phyloP scores from a whole-genome alignment of 2,329 filamentous ascomycete species.

The Claviceps humidiphila region DNA sequence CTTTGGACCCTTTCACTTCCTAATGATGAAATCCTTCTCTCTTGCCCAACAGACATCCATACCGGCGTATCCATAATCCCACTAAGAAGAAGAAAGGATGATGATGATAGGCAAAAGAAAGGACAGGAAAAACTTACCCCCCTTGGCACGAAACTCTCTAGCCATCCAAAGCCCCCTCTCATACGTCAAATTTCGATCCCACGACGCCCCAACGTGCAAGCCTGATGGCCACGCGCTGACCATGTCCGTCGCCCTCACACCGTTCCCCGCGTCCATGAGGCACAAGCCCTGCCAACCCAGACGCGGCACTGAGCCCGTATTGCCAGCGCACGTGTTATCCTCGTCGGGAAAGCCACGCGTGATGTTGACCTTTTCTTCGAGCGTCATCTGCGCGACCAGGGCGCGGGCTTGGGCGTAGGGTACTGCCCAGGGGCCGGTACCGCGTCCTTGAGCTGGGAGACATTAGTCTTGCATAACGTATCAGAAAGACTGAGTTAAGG shows the following conservation, averaged over 20 bases:
- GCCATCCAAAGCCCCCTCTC: slow-evolving; percentile 39
- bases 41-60: too few species aligned
- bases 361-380: slow-evolving; percentile 49
- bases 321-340: slow-evolving; percentile 35
- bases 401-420: slow-evolving; percentile 44
- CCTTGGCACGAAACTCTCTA: slow-evolving; percentile 41
- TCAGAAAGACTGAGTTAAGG: too few species aligned
- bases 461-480: too few species aligned
- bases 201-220: slow-evolving; percentile 34
- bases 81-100: neutral
- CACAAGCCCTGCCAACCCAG: slow-evolving; percentile 34
- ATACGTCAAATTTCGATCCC: slow-evolving; percentile 41
- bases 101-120: neutral
- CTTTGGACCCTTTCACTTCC: too few species aligned
- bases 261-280: slow-evolving; percentile 36
- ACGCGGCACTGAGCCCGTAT: slow-evolving; percentile 31
- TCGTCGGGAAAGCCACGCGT: slow-evolving; percentile 37
- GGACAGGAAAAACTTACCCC: slow-evolving; percentile 29
- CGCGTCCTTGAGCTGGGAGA: slow-evolving; percentile 17
- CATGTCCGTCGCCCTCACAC: slow-evolving; percentile 33
- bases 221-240: slow-evolving; percentile 35
- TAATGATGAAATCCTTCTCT: neutral
- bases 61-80: too few species aligned
- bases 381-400: slow-evolving; percentile 47
- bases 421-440: slow-evolving; percentile 34